Evolutionary conservation across 257 asterid genomes (phyloP).

Genomic region (Paulownia fortunei): DNA sequence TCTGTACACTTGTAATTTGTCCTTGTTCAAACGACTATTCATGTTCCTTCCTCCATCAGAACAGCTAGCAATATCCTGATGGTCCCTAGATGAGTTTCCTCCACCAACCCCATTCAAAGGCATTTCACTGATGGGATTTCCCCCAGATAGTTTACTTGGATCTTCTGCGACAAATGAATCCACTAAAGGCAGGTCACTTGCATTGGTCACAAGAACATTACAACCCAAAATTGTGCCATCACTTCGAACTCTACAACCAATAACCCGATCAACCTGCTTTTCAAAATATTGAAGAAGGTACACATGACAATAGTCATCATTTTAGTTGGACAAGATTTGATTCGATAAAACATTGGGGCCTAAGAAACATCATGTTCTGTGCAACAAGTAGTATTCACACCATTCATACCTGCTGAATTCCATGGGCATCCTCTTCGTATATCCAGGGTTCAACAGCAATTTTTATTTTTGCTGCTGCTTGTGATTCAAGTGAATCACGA

Average conservation of each 20-base stretch:
- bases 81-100: slow-evolving; percentile 44
- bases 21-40: slow-evolving; percentile 43
- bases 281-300: slow-evolving; percentile 25
- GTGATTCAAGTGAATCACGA: slow-evolving; percentile 38
- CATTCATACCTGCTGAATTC: slow-evolving; percentile 53
- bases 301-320: slow-evolving; percentile 14
- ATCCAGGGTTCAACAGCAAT: slow-evolving; percentile 40
- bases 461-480: slow-evolving; percentile 35
- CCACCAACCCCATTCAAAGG: slow-evolving; percentile 46
- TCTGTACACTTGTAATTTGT: slow-evolving; percentile 65
- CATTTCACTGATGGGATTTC: slow-evolving; percentile 44
- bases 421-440: slow-evolving; percentile 40
- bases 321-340: not conserved
- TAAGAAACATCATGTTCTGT: slow-evolving; percentile 18
- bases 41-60: slow-evolving; percentile 48
- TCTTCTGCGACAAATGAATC: slow-evolving; percentile 55
- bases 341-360: slow-evolving; percentile 1
- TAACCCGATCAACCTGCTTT: slow-evolving; percentile 81
- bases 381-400: slow-evolving; percentile 4
- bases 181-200: slow-evolving; percentile 42
- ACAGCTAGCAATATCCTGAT: slow-evolving; percentile 50
- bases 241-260: slow-evolving; percentile 79
- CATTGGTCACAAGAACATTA: slow-evolving; percentile 34
- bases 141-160: slow-evolving; percentile 36
- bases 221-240: slow-evolving; percentile 38